Evolutionary conservation across 2,329 filamentous ascomycete species (phyloP).

Genomic region (Fusarium albosuccineum): DNA sequence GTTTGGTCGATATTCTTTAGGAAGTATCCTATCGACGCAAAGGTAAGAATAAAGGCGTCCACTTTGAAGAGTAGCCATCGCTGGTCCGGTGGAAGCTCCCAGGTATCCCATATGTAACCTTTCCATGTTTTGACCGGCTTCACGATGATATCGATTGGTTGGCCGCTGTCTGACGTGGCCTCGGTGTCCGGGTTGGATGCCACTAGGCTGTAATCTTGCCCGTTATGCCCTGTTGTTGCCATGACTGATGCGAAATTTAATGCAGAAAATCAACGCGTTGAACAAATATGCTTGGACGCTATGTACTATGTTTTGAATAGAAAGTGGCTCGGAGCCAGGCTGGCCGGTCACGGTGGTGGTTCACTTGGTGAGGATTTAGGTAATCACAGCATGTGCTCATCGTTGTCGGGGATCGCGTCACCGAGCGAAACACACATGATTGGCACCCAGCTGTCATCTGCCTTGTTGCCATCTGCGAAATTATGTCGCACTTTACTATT

Average conservation of each 20-base stretch:
- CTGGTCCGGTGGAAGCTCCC: constrained; percentile 49
- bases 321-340: background rate
- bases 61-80: constrained; percentile 50
- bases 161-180: background rate
- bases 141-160: background rate
- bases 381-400: constrained; percentile 22
- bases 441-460: constrained; percentile 1
- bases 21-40: constrained; percentile 51
- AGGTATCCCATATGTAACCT: constrained; percentile 54
- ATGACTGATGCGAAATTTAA: background rate
- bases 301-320: background rate
- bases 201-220: background rate
- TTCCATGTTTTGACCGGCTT: constrained; percentile 46
- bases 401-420: constrained; percentile 34
- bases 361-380: background rate
- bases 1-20: constrained; percentile 54
- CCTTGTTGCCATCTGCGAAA: background rate
- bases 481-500: background rate
- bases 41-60: constrained; percentile 51
- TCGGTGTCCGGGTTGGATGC: background rate
- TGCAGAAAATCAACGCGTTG: background rate
- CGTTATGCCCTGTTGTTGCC: background rate
- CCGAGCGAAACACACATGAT: background rate
- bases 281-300: background rate
- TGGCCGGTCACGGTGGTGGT: background rate